Base-by-base conservation (phyloP, 2,329 filamentous ascomycete species). In the Rasamsonia emersonii region DNA sequence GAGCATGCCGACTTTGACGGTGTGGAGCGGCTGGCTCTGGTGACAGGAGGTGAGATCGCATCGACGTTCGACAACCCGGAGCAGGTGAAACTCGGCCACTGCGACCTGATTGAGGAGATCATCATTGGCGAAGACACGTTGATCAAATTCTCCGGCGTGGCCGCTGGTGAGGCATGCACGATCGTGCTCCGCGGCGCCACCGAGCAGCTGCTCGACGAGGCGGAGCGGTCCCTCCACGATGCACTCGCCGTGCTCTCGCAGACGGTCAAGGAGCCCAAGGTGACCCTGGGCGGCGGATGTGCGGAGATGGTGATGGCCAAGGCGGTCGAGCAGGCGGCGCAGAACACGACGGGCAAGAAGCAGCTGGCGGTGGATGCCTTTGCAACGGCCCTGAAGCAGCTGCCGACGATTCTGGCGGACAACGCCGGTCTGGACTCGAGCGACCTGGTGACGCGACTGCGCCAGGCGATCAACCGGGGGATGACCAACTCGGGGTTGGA, bases 301-400 rank as follows among this genome's bases (percentile, higher is more conserved):
- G 88, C 89, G 4, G 91, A 98, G 74, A 96, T 96, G 89, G 68
- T 93, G 47, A 98, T 98, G 91, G 85, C 89, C 43, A 94, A 95
- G 71, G 91, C 91, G 5, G 91, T 98, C 14, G 89, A 95, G 56
- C 83, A 82, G 39, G 86, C 86, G 4, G 88, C 88, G 14, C 88
- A 93, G 40, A 89, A 93, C 50, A 83, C 94, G 5, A 86, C 91
- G 46, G 91, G 91, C 58, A 98, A 98, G 78, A 89, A 91, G 63
- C 88, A 93, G 48, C 72, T 95, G 51, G 91, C 91, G 2, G 89
- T 96, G 13, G 80, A 88, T 42, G 77, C 85, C 4, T 98, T 96
- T 56, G 84, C 89, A 15, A 73, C 80, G 36, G 91, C 91, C 18
- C 73, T 98, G 38, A 79, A 88, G 51, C 91, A 98, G 61, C 71